These are phyloP conservation scores for Fulvia fulva DNA, from an alignment of 2,329 filamentous ascomycete genomes.

Conservation along the genomic window DNA sequence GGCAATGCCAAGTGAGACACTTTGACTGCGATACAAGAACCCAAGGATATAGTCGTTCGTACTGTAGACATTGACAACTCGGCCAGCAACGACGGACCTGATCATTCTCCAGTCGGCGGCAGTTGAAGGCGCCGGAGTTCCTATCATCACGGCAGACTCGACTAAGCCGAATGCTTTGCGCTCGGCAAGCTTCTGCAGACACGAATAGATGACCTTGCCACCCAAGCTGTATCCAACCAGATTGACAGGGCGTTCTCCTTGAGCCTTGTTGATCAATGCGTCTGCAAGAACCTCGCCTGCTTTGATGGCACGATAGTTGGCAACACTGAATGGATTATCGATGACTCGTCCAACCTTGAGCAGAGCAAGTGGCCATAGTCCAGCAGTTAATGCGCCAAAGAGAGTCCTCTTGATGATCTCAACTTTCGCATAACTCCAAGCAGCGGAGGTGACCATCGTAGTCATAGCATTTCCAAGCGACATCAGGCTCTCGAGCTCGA, in stretches of 20 bases:
- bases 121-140: slow-evolving; percentile 71
- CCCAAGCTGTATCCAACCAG: slow-evolving; percentile 40
- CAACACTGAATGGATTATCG: slow-evolving; percentile 41
- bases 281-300: slow-evolving; percentile 40
- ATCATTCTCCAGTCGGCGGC: slow-evolving; percentile 70
- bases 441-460: slow-evolving; percentile 70
- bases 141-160: slow-evolving; percentile 79
- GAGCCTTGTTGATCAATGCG: slow-evolving; percentile 40
- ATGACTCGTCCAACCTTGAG: slow-evolving; percentile 43
- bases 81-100: slow-evolving; percentile 72
- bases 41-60: slow-evolving; percentile 83
- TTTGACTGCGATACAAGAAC: slow-evolving; percentile 81
- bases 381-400: slow-evolving; percentile 45
- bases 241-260: slow-evolving; percentile 39
- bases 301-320: slow-evolving; percentile 36
- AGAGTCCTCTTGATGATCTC: slow-evolving; percentile 66
- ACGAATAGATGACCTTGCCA: slow-evolving; percentile 68
- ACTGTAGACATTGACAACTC: slow-evolving; percentile 83
- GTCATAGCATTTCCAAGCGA: slow-evolving; percentile 72
- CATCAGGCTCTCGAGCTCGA: slow-evolving; percentile 73
- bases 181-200: slow-evolving; percentile 70
- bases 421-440: slow-evolving; percentile 72
- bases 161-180: slow-evolving; percentile 77
- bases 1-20: slow-evolving; percentile 76
- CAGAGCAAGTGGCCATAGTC: slow-evolving; percentile 47